Evolutionary conservation across 371 early-diverging fungal species (phyloP).

Genomic region (Mucor piriformis): DNA sequence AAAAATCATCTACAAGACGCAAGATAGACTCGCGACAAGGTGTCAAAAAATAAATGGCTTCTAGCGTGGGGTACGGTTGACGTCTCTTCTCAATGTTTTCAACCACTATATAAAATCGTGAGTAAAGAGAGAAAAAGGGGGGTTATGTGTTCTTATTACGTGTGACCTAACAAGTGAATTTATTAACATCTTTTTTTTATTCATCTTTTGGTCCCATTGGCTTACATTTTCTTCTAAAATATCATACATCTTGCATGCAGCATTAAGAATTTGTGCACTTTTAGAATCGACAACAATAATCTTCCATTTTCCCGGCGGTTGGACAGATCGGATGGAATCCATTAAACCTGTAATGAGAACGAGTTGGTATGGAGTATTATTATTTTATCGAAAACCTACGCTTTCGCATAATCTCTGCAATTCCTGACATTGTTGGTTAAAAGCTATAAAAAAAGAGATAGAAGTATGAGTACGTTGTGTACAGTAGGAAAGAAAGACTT

Average conservation of each 20-base stretch:
- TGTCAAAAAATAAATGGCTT: slow-evolving; percentile 93
- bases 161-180: slow-evolving; percentile 27
- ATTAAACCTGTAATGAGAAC: slow-evolving; percentile 55
- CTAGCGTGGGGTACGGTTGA: slow-evolving; percentile 81
- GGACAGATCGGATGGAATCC: slow-evolving; percentile 68
- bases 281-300: slow-evolving; percentile 91
- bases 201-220: neutral
- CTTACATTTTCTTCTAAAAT: slow-evolving; percentile 95
- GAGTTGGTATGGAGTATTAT: neutral
- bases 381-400: slow-evolving; percentile 20
- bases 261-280: slow-evolving; percentile 79
- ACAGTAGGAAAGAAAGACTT: no score
- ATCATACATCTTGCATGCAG: slow-evolving; percentile 89
- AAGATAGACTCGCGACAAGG: slow-evolving; percentile 80
- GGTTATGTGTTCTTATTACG: slow-evolving; percentile 17
- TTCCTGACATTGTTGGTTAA: slow-evolving; percentile 7
- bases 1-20: slow-evolving; percentile 85
- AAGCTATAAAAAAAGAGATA: no score
- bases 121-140: neutral
- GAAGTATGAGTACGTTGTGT: no score
- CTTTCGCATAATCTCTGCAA: slow-evolving; percentile 41
- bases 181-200: neutral
- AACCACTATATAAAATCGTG: slow-evolving; percentile 41
- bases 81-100: slow-evolving; percentile 82
- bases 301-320: slow-evolving; percentile 81